Base-by-base conservation (phyloP, 495 filamentous ascomycete genomes). In the Entonaema liquescens region DNA sequence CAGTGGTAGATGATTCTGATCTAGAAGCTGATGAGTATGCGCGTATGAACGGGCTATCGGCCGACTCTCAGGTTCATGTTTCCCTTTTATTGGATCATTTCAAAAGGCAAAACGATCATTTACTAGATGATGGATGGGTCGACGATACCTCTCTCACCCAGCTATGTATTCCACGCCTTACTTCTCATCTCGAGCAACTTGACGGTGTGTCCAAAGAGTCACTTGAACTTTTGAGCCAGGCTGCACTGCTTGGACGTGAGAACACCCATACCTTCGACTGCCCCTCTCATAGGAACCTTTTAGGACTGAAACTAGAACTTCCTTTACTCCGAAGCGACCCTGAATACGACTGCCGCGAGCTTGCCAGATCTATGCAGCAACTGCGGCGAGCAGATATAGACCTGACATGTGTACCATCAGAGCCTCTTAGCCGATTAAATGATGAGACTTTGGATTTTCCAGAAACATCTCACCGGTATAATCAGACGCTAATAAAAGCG, bases 401-500 rank as follows among this genome's bases (percentile, higher is more conserved):
- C 7, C 74, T 79, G 26, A 74, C 81, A 17, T 74, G 65, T 31
- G 78, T 89, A 12, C 86, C 86, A 17, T 65, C 83, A 2, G 83
- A 89, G 55, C 75, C 75, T 3, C 69, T 82, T 9, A 77, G 84
- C 57, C 72, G 74, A 5, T 81, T 83, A 31, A 78, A 81, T 28
- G 87, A 84, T 49, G 87, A 88, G 74, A 85, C 83, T 9, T 63
- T 86, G 5, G 62, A 69, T 5, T 88, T 83, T 76, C 83, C 85
- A 8, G 67, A 79, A n/a, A 69, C 40, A 13, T 75, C 76, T 11
- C 63, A 62, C 36, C 49, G 57, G 9, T 70, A 81, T 23, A 77
- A 72, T 4, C 47, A 56, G 12, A 23, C 76, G 50, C 65, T 77
- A 6, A 38, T 78, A 1, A 57, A 63, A 13, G 58, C 66, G 28